Base-by-base conservation (phyloP, 2,329 filamentous ascomycete genomes). In the Diplodia corticola region DNA sequence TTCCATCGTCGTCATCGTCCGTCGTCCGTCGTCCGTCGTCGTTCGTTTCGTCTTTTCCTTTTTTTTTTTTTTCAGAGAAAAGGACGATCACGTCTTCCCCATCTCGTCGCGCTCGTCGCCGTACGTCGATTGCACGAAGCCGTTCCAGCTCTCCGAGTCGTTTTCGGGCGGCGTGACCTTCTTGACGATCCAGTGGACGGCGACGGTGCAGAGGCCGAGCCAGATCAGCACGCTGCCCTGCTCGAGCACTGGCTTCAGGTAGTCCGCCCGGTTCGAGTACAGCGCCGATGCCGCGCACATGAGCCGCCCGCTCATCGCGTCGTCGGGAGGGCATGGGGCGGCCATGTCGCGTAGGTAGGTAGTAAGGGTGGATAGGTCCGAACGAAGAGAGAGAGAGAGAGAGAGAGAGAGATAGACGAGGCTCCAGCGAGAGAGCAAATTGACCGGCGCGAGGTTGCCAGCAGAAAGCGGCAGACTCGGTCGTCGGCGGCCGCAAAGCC, bases 141-240 rank as follows among this genome's bases (percentile, higher is more conserved):
- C 60, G 30, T 63, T 40, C 60, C 60, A 63, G 60, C 60, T 63
- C 48, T 63, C 48, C 22, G 60, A 30, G 60, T 63, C 60, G 60
- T 63, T 63, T 30, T 63, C 60, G 12, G 60, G 60, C 22, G 60
- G 60, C 48, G 60, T 63, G 28, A 63, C 22, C 30, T 37, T 63
- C 44, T 63, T 63, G 48, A 63, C 60, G 26, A 51, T 40, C 46
- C 48, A 53, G 9, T 63, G 60, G 46, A 63, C 48, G 7, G 44
- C 20, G 7, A 63, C 49, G 4, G 60, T 63, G 60, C 60, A 63
- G 4, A 63, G 22, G 1, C 48, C 49, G 5, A 63, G 53, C 60
- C 60, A 63, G 33, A 63, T 13, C 12, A 63, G 60, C 20, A 63
- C 60, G 12, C n/a, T 20, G 33, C 37, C 28, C 22, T 63, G 60